phyloP scores from a whole-genome alignment of 495 filamentous ascomycete genomes.

The Clavariopsis aquatica region DNA sequence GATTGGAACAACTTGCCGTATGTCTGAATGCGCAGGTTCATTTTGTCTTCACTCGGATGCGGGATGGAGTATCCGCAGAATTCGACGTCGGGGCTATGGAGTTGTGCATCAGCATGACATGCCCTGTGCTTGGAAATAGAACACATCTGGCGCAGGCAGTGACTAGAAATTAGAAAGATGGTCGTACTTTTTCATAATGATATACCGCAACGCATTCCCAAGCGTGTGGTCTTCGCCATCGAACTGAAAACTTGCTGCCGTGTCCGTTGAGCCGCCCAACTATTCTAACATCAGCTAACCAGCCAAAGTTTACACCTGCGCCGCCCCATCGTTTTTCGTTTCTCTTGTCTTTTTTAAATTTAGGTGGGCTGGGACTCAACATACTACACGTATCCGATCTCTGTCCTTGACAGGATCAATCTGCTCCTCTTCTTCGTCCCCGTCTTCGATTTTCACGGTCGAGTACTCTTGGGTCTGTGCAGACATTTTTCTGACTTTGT shows the following conservation, averaged over 20 bases:
- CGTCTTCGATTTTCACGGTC: neutral
- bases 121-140: neutral
- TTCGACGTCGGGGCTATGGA: constrained; percentile 79
- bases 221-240: constrained; percentile 90
- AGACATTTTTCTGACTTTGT: neutral
- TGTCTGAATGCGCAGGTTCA: constrained; percentile 97
- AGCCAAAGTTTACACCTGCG: no score
- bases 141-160: constrained; percentile 2
- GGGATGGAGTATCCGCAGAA: constrained; percentile 98
- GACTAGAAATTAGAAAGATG: constrained; percentile 1
- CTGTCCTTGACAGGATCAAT: constrained; percentile 7
- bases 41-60: constrained; percentile 91
- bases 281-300: constrained; percentile 6
- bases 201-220: constrained; percentile 88
- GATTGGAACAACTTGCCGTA: constrained; percentile 64
- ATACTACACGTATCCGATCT: constrained; percentile 32
- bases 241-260: constrained; percentile 78
- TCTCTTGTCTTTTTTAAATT: neutral
- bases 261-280: constrained; percentile 45
- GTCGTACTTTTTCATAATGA: constrained; percentile 96
- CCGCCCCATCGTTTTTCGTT: neutral
- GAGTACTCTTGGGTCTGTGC: neutral
- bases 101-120: neutral
- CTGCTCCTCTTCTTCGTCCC: neutral
- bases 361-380: neutral